Evolutionary conservation across 805 yeast species (phyloP).

Genomic region (Candida germanica): DNA sequence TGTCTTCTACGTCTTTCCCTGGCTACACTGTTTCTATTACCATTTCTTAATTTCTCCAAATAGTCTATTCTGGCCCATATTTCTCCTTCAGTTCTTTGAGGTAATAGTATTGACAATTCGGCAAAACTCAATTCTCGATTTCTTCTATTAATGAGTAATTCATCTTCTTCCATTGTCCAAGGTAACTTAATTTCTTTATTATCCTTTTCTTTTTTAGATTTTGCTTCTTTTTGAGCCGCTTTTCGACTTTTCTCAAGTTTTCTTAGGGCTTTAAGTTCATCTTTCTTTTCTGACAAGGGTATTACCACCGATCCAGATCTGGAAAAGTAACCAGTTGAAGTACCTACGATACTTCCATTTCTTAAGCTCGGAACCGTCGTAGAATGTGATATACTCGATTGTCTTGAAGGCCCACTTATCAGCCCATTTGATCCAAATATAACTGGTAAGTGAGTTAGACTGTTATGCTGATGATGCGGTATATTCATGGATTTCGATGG

Average conservation of each 20-base stretch:
- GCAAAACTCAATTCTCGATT: conserved; percentile 62
- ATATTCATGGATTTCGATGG: conserved; percentile 46
- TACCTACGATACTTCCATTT: conserved; percentile 36
- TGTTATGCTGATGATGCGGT: conserved; percentile 43
- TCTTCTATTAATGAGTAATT: conserved; percentile 51
- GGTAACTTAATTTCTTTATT: conserved; percentile 30
- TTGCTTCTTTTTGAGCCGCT: conserved; percentile 5
- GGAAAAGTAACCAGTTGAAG: conserved; percentile 29
- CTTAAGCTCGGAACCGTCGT: conserved; percentile 39
- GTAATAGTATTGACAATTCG: conserved; percentile 70
- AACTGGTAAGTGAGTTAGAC: conserved; percentile 42
- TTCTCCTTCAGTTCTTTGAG: conserved; percentile 71
- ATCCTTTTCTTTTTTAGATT: conserved; percentile 8
- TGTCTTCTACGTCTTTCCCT: conserved; percentile 32
- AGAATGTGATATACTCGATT: conserved; percentile 32
- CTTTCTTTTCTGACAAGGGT: conserved; percentile 24
- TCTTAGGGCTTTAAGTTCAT: conserved; percentile 14
- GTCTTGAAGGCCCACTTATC: conserved; percentile 40
- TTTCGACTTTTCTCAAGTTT: conserved; percentile 10
- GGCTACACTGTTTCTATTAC: conserved; percentile 24
- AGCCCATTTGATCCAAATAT: conserved; percentile 39
- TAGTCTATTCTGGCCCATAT: conserved; percentile 60
- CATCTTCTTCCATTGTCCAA: conserved; percentile 72
- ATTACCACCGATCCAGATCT: conserved; percentile 38
- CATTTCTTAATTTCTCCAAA: conserved; percentile 37